A percentile compares a stretch with the other conserved stretches of the same genome.
These are phyloP conservation scores for Dryadomyces quercus-mongolicae DNA, from an alignment of 2,329 filamentous ascomycete genomes.

Conservation along the genomic window DNA sequence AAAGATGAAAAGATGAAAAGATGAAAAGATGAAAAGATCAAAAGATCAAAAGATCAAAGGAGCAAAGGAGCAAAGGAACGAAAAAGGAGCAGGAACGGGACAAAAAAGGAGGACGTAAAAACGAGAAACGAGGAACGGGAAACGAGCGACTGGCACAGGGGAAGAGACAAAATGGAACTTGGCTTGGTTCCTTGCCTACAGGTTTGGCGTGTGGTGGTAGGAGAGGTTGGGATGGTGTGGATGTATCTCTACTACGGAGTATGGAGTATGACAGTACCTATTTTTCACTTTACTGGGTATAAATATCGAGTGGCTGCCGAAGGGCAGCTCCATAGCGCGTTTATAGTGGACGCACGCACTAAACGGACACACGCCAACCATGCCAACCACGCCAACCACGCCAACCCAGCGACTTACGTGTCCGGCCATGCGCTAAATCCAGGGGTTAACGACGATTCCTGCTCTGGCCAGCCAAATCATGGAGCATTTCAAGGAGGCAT, in stretches of 20 bases:
- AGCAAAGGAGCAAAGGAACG: too few species aligned
- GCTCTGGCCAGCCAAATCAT: too few species aligned
- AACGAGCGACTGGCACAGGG: background rate
- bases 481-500: too few species aligned
- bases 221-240: background rate
- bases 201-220: too few species aligned
- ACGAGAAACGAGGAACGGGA: background rate
- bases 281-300: background rate
- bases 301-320: too few species aligned
- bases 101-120: too few species aligned
- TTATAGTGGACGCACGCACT: slow-evolving; percentile 1
- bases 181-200: too few species aligned
- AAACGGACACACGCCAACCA: background rate
- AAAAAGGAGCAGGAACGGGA: too few species aligned
- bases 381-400: background rate
- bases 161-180: too few species aligned
- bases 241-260: background rate
- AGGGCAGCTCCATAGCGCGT: background rate
- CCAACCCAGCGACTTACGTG: background rate
- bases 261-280: too few species aligned
- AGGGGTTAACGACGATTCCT: background rate
- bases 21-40: background rate
- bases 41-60: too few species aligned
- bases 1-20: background rate
- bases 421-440: background rate